phyloP scores from a whole-genome alignment of 225 moss, liverwort and hornwort species.

The Pleurozium schreberi region DNA sequence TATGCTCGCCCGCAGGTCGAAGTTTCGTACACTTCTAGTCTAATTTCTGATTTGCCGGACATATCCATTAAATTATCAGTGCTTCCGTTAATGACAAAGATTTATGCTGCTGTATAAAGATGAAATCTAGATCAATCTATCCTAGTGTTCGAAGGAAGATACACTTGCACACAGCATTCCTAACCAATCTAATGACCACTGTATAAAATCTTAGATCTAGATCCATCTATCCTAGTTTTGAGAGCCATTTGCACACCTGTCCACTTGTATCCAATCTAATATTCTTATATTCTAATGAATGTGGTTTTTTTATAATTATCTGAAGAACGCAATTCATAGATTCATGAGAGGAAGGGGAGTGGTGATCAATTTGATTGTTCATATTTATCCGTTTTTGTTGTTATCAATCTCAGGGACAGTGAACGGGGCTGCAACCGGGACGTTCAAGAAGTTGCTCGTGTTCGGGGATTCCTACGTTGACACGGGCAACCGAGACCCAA shows the following conservation, averaged over 20 bases:
- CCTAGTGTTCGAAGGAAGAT: neutral
- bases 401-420: neutral
- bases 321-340: neutral
- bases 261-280: neutral
- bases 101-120: neutral
- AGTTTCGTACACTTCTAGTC: neutral
- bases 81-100: neutral
- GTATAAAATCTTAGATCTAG: neutral
- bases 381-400: neutral
- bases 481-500: neutral
- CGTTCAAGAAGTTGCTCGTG: neutral
- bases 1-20: neutral
- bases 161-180: neutral
- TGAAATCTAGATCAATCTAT: neutral
- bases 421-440: neutral
- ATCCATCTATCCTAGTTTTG: neutral
- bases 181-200: neutral
- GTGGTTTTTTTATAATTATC: too few species aligned
- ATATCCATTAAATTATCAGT: neutral
- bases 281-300: too few species aligned
- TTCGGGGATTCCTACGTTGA: neutral
- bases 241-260: neutral
- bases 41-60: neutral
- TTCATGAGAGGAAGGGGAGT: neutral
- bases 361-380: neutral